Percentiles rank a stretch among this genome's conserved stretches.
Conservation (phyloP, 768 basidiomycete genomes). For the Solioccasus polychromus region DNA sequence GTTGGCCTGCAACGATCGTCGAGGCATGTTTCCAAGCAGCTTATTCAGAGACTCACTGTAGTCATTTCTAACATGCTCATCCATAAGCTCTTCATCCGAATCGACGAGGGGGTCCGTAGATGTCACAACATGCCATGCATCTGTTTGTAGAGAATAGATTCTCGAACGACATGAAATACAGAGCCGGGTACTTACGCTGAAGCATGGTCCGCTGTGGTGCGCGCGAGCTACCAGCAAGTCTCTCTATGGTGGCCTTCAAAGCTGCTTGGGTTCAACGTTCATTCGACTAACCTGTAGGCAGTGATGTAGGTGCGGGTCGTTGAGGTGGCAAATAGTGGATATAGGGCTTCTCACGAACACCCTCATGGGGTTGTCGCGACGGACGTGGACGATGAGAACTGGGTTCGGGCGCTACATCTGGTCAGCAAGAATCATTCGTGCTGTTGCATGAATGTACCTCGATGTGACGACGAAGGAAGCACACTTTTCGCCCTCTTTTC, state of each 20-base stretch:
- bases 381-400: slow-evolving; percentile 26
- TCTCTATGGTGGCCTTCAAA: slow-evolving; percentile 17
- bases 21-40: slow-evolving; percentile 20
- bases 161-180: background rate
- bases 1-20: slow-evolving; percentile 39
- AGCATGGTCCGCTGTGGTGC: slow-evolving; percentile 42
- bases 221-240: slow-evolving; percentile 10
- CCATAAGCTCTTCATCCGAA: slow-evolving; percentile 69
- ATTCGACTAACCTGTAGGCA: slow-evolving; percentile 21
- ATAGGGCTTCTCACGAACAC: slow-evolving; percentile 31
- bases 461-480: slow-evolving; percentile 29
- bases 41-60: too few species aligned
- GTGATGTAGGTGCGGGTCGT: slow-evolving; percentile 16
- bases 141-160: slow-evolving; percentile 35
- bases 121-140: slow-evolving; percentile 68
- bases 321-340: slow-evolving; percentile 34
- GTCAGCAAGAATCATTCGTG: slow-evolving; percentile 11
- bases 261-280: background rate
- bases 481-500: slow-evolving; percentile 48
- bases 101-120: slow-evolving; percentile 65
- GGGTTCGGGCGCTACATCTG: slow-evolving; percentile 21
- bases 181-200: slow-evolving; percentile 35
- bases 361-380: slow-evolving; percentile 21
- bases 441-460: slow-evolving; percentile 13
- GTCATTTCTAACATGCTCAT: slow-evolving; percentile 61